Base-by-base conservation (phyloP, 768 basidiomycete species). In the Imleria badia region DNA sequence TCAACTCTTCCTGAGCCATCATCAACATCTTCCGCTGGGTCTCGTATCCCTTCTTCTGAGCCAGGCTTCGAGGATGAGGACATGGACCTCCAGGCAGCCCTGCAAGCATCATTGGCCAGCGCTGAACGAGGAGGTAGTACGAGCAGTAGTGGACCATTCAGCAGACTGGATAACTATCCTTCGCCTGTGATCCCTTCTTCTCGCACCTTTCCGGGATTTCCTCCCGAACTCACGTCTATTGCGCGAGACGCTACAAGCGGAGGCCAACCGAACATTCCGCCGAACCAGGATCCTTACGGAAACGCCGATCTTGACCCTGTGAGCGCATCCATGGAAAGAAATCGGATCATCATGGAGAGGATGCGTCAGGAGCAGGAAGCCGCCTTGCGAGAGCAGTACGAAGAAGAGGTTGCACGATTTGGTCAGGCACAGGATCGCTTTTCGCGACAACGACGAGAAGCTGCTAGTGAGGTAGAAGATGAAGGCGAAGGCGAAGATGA, bases 61-160 rank as follows among this genome's bases (percentile, higher is more conserved):
- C 20, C 55, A 30, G 81, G 75, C 3, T 72, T 89, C 42, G 92
- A 89, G 55, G 89, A 92, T 59, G 93, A 94, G 65, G 94, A 97
- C 67, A 80, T 85, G 62, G 90, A 92, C 54, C 80, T 96, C 3
- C 94, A 97, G 67, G 89, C 85, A 6, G 94, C 90, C 0, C 74
- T 95, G 45, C 91, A 91, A 62, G 93, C 91, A 3, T 94, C 91
- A 5, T 72, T 95, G 40, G 74, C 75, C 65, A 68, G 68, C 33
- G 38, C 60, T 22, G 55, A 42, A 17, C 49, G 14, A 45, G 20
- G 38, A 30, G 40, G 47, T 20, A 15, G 34, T 29, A 34, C 57
- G 10, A 56, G 48, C 51, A 35, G 46, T n/a, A n/a, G 48, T 19
- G 30, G 42, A 54, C n/a, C 40, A 9, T 59, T 48, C 51, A 48